phyloP scores from a whole-genome alignment of 495 filamentous ascomycete species.

The Tuber indicum region DNA sequence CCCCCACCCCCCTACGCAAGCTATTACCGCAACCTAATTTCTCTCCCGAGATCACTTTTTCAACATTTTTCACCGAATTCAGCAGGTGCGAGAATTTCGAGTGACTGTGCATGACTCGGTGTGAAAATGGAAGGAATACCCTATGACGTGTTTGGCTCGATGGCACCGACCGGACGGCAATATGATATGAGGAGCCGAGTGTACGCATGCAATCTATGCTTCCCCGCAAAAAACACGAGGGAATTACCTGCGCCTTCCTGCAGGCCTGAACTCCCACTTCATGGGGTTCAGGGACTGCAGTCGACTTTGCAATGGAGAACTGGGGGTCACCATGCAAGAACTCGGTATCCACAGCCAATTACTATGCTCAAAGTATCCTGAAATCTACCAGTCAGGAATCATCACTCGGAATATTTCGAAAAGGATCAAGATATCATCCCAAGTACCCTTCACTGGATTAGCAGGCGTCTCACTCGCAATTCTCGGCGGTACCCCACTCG shows the following conservation, averaged over 20 bases:
- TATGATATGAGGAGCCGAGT: not conserved
- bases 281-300: conserved; percentile 3
- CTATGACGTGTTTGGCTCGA: not conserved
- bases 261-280: not conserved
- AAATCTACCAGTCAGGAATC: not conserved
- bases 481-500: not conserved
- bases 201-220: not conserved
- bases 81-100: not conserved
- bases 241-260: not conserved
- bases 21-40: not conserved
- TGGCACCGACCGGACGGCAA: not conserved
- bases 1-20: not conserved
- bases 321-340: not conserved
- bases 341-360: not conserved
- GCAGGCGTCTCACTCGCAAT: not conserved
- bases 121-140: not conserved
- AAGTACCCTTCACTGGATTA: not conserved
- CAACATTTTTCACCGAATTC: not conserved
- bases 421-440: not conserved
- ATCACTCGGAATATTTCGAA: not conserved
- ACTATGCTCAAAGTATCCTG: not conserved
- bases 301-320: not conserved
- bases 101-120: not conserved
- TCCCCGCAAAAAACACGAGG: conserved; percentile 5
- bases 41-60: not conserved